phyloP scores from a whole-genome alignment of 2,329 filamentous ascomycete genomes.

The Domatiomyces globalis region DNA sequence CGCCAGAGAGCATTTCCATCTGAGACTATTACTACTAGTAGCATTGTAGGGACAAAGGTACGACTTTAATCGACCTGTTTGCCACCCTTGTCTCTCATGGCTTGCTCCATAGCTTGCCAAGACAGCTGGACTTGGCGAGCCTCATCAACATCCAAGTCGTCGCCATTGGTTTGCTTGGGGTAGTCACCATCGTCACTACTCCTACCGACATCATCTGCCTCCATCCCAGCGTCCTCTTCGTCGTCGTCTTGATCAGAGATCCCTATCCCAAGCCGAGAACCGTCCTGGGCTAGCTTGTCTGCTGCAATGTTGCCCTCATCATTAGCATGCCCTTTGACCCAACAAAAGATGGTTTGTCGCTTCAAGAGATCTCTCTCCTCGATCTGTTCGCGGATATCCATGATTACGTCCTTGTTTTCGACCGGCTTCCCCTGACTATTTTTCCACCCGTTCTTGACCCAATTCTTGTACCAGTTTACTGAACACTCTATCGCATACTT shows the following conservation, averaged over 20 bases:
- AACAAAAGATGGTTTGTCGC: conserved; percentile 57
- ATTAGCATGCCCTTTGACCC: conserved; percentile 75
- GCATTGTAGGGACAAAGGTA: too few relatives aligned
- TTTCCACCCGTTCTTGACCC: conserved; percentile 65
- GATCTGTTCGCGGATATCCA: conserved; percentile 56
- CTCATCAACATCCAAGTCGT: neutral
- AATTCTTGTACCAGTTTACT: conserved; percentile 66
- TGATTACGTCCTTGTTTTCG: conserved; percentile 74
- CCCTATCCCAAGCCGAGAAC: conserved; percentile 35
- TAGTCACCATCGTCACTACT: neutral
- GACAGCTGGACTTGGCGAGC: conserved; percentile 6
- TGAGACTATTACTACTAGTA: too few relatives aligned
- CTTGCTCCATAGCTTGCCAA: conserved; percentile 9
- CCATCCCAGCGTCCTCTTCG: neutral
- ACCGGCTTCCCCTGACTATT: conserved; percentile 58
- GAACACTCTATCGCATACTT: conserved; percentile 83
- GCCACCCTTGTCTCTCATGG: conserved; percentile 9
- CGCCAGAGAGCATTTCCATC: too few relatives aligned
- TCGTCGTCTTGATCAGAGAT: neutral
- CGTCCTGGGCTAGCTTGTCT: conserved; percentile 60
- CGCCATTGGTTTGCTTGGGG: neutral
- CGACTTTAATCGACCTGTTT: conserved; percentile 1
- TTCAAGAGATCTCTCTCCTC: conserved; percentile 50
- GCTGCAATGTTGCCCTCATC: conserved; percentile 66
- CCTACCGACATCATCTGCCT: conserved; percentile 1